phyloP scores from a whole-genome alignment of 352 stramenopile species.

The Phytophthora rubi region DNA sequence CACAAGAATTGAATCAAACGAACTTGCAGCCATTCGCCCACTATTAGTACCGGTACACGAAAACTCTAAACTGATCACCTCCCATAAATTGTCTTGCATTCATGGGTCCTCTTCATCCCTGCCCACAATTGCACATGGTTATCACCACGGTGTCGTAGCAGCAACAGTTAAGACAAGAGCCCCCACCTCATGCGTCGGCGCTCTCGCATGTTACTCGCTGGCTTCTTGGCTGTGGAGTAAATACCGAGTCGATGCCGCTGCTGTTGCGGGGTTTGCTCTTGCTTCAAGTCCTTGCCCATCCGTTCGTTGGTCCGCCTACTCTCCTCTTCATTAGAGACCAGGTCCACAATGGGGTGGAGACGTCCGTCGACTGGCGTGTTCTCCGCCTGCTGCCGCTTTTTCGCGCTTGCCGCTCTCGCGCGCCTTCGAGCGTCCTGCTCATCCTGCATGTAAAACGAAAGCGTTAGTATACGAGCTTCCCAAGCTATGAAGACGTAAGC shows the following conservation, averaged over 20 bases:
- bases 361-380: background rate
- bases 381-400: slow-evolving; percentile 23
- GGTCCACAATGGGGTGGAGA: background rate
- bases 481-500: background rate
- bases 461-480: background rate
- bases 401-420: slow-evolving; percentile 14
- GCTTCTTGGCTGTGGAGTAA: slow-evolving; percentile 46
- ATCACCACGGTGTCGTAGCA: slow-evolving; percentile 5
- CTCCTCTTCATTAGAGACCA: background rate
- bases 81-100: slow-evolving; percentile 6
- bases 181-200: slow-evolving; percentile 21
- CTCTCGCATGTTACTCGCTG: slow-evolving; percentile 11
- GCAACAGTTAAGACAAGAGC: slow-evolving; percentile 3
- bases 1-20: slow-evolving; percentile 40
- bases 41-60: background rate
- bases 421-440: slow-evolving; percentile 31
- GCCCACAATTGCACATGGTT: slow-evolving; percentile 5
- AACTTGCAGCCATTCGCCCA: slow-evolving; percentile 24
- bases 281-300: background rate
- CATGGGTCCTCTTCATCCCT: slow-evolving; percentile 18
- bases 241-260: slow-evolving; percentile 46
- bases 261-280: slow-evolving; percentile 1
- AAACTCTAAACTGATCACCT: slow-evolving; percentile 10
- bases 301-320: background rate
- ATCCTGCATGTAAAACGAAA: slow-evolving; percentile 20